Evolutionary conservation across 2,329 filamentous ascomycete species (phyloP).

Genomic region (Bipolaris cookei): DNA sequence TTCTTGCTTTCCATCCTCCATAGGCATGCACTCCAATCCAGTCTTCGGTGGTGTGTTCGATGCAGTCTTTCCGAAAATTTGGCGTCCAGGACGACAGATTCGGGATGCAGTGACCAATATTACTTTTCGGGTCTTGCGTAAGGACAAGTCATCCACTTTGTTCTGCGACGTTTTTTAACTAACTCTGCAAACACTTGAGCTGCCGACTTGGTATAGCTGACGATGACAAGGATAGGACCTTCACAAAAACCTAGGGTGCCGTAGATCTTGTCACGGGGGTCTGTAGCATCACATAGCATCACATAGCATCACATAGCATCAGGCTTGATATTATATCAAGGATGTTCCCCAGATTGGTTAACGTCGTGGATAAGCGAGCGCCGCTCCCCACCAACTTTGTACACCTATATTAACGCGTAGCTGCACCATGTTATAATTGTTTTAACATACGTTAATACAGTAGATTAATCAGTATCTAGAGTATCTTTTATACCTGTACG

Average conservation of each 20-base stretch:
- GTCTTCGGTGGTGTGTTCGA: not conserved
- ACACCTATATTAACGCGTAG: too few species aligned
- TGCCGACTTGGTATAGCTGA: not conserved
- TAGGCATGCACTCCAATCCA: not conserved
- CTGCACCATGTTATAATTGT: too few species aligned
- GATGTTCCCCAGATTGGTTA: not conserved
- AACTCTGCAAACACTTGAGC: not conserved
- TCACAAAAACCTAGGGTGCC: not conserved
- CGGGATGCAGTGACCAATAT: not conserved
- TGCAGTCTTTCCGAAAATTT: not conserved
- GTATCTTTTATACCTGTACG: too few species aligned
- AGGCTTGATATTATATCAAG: not conserved
- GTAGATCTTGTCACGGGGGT: conserved; percentile 1
- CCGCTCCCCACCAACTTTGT: too few species aligned
- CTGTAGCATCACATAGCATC: not conserved
- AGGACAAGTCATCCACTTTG: not conserved
- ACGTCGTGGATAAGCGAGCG: too few species aligned
- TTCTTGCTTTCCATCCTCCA: not conserved
- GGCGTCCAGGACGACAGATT: not conserved
- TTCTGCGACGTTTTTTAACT: not conserved
- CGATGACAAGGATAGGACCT: not conserved
- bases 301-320: not conserved
- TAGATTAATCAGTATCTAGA: too few species aligned
- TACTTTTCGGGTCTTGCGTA: not conserved
- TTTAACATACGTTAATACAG: too few species aligned